Conservation (phyloP, 2,329 filamentous ascomycete species). For the Pseudogymnoascus sp. region DNA sequence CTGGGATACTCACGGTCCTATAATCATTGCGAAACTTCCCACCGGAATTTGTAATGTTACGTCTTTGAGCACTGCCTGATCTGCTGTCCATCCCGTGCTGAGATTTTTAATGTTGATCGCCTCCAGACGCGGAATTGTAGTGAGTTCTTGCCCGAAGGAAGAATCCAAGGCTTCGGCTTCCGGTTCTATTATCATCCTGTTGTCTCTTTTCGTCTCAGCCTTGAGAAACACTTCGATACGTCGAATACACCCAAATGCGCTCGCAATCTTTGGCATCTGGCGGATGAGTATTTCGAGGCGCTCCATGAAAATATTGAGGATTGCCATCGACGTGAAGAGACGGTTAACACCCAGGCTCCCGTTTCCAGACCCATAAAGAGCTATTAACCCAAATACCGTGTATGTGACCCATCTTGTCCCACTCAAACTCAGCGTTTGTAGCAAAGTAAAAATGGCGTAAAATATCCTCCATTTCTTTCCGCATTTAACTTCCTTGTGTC, state of each 20-base stretch:
- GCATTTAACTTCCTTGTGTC: not conserved
- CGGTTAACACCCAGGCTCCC: not conserved
- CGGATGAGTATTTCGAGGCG: conserved; percentile 8
- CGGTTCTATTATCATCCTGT: not conserved
- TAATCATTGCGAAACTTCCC: conserved; percentile 19
- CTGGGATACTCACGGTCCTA: conserved; percentile 20
- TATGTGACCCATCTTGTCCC: conserved; percentile 8
- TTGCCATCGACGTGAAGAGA: conserved; percentile 2
- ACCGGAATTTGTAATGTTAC: conserved; percentile 14
- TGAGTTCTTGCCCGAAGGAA: not conserved
- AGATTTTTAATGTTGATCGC: not conserved
- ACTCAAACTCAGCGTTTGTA: not conserved
- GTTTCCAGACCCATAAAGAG: not conserved
- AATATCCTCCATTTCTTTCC: not conserved
- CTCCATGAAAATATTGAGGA: conserved; percentile 7
- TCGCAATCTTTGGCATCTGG: not conserved
- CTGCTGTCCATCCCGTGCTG: conserved; percentile 9
- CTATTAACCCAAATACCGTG: not conserved
- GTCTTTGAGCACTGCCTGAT: conserved; percentile 11
- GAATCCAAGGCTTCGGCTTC: not conserved
- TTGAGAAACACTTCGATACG: not conserved
- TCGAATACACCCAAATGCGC: not conserved
- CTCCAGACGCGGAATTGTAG: not conserved
- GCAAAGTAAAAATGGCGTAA: conserved; percentile 2
- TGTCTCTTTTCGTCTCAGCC: not conserved